A percentile compares a stretch with the other conserved stretches of the same genome.
Evolutionary conservation across 2,329 filamentous ascomycete species (phyloP).

Genomic region (Fusarium sp.): DNA sequence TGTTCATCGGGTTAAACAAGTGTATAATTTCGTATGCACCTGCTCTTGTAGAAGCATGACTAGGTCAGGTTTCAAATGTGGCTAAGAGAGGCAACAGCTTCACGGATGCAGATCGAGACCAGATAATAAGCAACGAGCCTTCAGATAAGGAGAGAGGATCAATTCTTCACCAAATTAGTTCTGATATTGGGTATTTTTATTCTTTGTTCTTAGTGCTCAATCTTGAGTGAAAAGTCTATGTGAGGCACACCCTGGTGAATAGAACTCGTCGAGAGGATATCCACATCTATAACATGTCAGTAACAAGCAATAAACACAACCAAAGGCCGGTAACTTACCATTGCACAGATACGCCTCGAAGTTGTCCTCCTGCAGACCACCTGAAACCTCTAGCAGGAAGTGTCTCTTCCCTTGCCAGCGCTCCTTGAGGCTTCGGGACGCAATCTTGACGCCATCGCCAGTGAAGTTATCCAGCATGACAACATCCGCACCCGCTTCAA

Average conservation of each 20-base stretch:
- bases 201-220: conserved; percentile 60
- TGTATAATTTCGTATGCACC: conserved; percentile 68
- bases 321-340: conserved; percentile 61
- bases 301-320: neutral
- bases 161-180: neutral
- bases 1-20: conserved; percentile 77
- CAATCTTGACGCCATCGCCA: conserved; percentile 79
- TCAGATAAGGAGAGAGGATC: conserved; percentile 38
- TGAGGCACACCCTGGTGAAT: conserved; percentile 96
- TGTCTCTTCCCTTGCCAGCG: conserved; percentile 80
- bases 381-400: conserved; percentile 92
- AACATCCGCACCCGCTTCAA: conserved; percentile 90
- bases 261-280: conserved; percentile 95
- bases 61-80: conserved; percentile 57
- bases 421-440: conserved; percentile 81
- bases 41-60: conserved; percentile 72
- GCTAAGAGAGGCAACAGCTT: no score
- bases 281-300: conserved; percentile 76
- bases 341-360: conserved; percentile 83
- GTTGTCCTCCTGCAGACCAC: conserved; percentile 88
- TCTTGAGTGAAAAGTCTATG: conserved; percentile 96
- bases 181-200: conserved; percentile 15
- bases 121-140: neutral
- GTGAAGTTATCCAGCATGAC: conserved; percentile 98
- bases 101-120: conserved; percentile 45